phyloP scores from a whole-genome alignment of 2,329 filamentous ascomycete species.

The Pseudocercospora cruenta region DNA sequence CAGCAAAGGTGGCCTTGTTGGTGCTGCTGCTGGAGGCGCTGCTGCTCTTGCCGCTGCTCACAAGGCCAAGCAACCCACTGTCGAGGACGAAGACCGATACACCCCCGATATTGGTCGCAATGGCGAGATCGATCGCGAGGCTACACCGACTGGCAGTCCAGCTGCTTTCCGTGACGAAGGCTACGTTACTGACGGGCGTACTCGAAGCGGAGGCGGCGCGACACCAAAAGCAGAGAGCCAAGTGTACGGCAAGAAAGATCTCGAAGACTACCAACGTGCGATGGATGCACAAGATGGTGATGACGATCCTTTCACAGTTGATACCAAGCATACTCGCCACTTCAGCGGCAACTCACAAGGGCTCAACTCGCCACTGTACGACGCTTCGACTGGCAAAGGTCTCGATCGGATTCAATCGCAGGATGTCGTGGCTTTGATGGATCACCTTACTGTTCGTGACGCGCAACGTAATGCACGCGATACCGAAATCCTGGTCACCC shows the following conservation, averaged over 20 bases:
- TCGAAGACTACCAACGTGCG: slow-evolving; percentile 55
- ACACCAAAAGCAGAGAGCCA: slow-evolving; percentile 47
- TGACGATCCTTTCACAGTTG: slow-evolving; percentile 66
- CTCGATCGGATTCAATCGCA: slow-evolving; percentile 93
- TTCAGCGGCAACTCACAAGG: slow-evolving; percentile 90
- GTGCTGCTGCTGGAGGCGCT: slow-evolving; percentile 34
- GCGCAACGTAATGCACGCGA: slow-evolving; percentile 94
- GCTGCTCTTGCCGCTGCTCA: slow-evolving; percentile 30
- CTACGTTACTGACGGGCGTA: slow-evolving; percentile 78
- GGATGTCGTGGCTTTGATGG: slow-evolving; percentile 96
- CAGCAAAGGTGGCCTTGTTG: slow-evolving; percentile 25
- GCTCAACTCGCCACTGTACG: slow-evolving; percentile 86
- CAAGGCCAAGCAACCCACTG: slow-evolving; percentile 43
- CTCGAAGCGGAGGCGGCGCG: slow-evolving; percentile 47
- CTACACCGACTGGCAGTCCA: slow-evolving; percentile 57
- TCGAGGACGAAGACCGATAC: slow-evolving; percentile 35
- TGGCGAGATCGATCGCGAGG: slow-evolving; percentile 20
- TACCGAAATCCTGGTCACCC: slow-evolving; percentile 91
- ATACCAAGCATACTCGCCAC: slow-evolving; percentile 63
- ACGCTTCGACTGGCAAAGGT: slow-evolving; percentile 82
- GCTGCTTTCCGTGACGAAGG: slow-evolving; percentile 78
- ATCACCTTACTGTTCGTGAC: slow-evolving; percentile 95
- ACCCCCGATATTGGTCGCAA: not conserved
- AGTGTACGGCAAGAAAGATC: slow-evolving; percentile 59
- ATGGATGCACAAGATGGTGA: slow-evolving; percentile 49